phyloP scores from a whole-genome alignment of 2,329 filamentous ascomycete genomes.

The Alternaria brassicae region DNA sequence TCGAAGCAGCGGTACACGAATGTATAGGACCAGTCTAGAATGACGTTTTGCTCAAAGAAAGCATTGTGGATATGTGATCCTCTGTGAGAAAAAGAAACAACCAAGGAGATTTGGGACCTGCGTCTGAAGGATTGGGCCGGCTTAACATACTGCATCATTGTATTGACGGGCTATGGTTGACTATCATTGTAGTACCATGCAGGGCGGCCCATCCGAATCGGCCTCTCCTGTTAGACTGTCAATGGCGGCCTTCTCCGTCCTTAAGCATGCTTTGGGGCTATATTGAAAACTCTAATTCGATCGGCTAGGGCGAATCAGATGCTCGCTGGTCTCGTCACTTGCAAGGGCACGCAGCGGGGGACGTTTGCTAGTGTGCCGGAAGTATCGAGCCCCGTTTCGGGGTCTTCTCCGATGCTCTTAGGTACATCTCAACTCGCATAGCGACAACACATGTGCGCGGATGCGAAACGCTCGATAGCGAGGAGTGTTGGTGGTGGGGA shows the following conservation, averaged over 20 bases:
- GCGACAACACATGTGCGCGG: conserved; percentile 1
- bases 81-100: conserved; percentile 6
- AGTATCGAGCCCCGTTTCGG: neutral
- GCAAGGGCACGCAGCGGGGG: neutral
- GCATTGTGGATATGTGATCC: neutral
- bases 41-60: neutral
- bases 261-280: neutral
- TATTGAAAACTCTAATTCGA: neutral
- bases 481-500: conserved; percentile 6
- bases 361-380: neutral
- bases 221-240: neutral
- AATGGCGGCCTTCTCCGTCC: neutral
- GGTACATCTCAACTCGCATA: neutral
- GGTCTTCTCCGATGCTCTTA: neutral
- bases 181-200: conserved; percentile 1
- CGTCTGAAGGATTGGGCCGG: neutral
- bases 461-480: conserved; percentile 2
- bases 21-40: conserved; percentile 17
- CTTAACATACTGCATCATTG: neutral
- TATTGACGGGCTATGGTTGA: neutral
- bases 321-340: neutral
- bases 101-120: neutral
- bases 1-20: conserved; percentile 17
- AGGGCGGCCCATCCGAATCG: neutral
- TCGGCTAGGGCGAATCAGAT: neutral